Evolutionary conservation across 2,329 filamentous ascomycete genomes (phyloP), one percentile per base, ranked within the genome.

Genomic region (Aspergillus sp.): DNA sequence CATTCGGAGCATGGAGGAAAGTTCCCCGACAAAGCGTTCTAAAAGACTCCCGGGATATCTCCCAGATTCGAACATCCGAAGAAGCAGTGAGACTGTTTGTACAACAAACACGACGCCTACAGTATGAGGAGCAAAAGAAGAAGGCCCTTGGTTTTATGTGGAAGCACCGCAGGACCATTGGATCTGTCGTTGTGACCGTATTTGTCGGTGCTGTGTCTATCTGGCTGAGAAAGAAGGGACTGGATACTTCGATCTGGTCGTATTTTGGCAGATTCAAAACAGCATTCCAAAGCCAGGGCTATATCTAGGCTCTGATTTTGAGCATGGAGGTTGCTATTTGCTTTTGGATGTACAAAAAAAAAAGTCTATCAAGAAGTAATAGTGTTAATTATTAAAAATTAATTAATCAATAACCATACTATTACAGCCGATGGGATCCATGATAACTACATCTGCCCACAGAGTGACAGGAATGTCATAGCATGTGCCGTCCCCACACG

Each of bases 11-110:
- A 5, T 97, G 90, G 90, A 72, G 74, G 48, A 68, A 67, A 11
- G 84, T 98, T 46, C 90, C 90, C 3, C 64, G 66, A 6, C 79
- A 79, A 46, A 96, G 90, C 62, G 89, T 89, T 6, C 76, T 98
- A 41, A 96, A 95, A 66, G 95, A 90, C 2, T 86, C 86, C 0
- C 76, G 79, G 9, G 78, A 58, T 60, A 74, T 39, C 32, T 72
- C 78, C 38, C 63, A 72, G 5, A 63, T 64, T 27, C 81, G 89
- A 60, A 79, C 76, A 0, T 65, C 88, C 30, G 67, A 76, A 28
- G 79, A 91, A 33, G 91, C 88, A 2, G 72, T 82, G 48, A 63
- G 59, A 5, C 78, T 83, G 47, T 91, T 96, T 56, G 69, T 79
- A 33, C 75, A 75, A 51, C 91, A 97, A 62, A 81, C 82, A 4